These are phyloP conservation scores for Ilyonectria robusta DNA, from an alignment of 2,329 filamentous ascomycete species.

Conservation along the genomic window DNA sequence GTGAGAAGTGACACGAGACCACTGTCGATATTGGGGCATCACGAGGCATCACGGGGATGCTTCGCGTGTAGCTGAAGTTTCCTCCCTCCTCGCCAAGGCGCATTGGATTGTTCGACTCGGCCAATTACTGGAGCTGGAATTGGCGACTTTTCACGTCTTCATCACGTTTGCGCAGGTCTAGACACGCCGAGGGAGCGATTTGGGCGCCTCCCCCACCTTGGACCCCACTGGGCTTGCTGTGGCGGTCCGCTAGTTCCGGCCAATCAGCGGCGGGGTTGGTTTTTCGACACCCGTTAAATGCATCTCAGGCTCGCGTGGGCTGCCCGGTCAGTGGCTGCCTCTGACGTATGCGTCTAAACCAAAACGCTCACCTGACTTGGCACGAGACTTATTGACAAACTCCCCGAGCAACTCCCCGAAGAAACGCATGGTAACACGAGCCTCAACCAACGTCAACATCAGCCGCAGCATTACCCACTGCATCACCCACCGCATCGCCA, in stretches of 20 bases:
- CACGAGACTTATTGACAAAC: constrained; percentile 24
- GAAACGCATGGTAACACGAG: constrained; percentile 6
- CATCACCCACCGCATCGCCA: background rate
- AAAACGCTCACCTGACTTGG: constrained; percentile 26
- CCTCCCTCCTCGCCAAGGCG: background rate
- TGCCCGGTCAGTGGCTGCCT: background rate
- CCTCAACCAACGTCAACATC: constrained; percentile 2
- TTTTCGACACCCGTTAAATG: background rate
- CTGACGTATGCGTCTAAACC: constrained; percentile 11
- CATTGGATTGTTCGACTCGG: constrained; percentile 1
- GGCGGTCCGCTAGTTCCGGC: constrained; percentile 7
- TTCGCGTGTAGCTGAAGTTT: background rate
- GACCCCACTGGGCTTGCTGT: constrained; percentile 3
- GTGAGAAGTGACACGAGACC: background rate
- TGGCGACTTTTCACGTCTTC: constrained; percentile 2
- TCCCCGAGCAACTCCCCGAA: constrained; percentile 34
- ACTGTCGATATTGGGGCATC: background rate
- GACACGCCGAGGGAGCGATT: background rate
- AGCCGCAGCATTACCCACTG: background rate
- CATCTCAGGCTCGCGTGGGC: background rate
- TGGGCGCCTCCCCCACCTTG: constrained; percentile 1
- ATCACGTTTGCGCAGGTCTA: background rate
- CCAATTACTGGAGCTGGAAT: constrained; percentile 24
- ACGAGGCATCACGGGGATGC: background rate
- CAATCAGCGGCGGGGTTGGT: background rate